Conservation (phyloP, 805 yeast genomes). For the Starmerella riodocensis region DNA sequence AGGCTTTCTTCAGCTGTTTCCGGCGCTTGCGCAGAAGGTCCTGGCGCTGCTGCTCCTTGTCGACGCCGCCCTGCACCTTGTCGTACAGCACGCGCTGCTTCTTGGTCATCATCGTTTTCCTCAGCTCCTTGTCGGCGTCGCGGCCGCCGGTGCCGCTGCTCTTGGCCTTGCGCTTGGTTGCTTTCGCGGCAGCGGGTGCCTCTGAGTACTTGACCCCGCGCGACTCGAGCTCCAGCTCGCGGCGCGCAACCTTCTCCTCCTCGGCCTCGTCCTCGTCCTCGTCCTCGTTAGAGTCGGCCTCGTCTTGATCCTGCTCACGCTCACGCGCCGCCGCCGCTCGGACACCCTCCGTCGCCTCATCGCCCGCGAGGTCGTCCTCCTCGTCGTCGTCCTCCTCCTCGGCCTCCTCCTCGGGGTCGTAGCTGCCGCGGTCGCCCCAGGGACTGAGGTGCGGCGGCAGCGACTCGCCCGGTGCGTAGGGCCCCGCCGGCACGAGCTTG, state of each 20-base stretch:
- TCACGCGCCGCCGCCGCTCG: slow-evolving; percentile 31
- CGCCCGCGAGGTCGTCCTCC: slow-evolving; percentile 37
- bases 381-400: slow-evolving; percentile 26
- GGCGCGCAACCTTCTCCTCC: slow-evolving; percentile 46
- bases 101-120: slow-evolving; percentile 94
- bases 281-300: slow-evolving; percentile 36
- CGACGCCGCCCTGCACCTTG: slow-evolving; percentile 86
- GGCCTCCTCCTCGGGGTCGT: slow-evolving; percentile 51
- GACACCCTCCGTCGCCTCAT: slow-evolving; percentile 38
- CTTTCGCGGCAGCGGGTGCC: slow-evolving; percentile 24
- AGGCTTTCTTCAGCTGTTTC: slow-evolving; percentile 28
- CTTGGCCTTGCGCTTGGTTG: slow-evolving; percentile 23
- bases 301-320: slow-evolving; percentile 40
- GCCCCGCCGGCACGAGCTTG: slow-evolving; percentile 58
- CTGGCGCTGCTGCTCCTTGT: slow-evolving; percentile 65
- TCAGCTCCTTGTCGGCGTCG: slow-evolving; percentile 73
- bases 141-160: slow-evolving; percentile 49
- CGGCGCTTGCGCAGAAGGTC: slow-evolving; percentile 59
- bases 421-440: slow-evolving; percentile 93
- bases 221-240: slow-evolving; percentile 82
- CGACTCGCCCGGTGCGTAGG: slow-evolving; percentile 86
- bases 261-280: slow-evolving; percentile 36
- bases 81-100: slow-evolving; percentile 88
- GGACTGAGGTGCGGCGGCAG: slow-evolving; percentile 96
- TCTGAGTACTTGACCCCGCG: slow-evolving; percentile 72